Conservation (phyloP, 805 yeast species). For the Candida ulmi region DNA sequence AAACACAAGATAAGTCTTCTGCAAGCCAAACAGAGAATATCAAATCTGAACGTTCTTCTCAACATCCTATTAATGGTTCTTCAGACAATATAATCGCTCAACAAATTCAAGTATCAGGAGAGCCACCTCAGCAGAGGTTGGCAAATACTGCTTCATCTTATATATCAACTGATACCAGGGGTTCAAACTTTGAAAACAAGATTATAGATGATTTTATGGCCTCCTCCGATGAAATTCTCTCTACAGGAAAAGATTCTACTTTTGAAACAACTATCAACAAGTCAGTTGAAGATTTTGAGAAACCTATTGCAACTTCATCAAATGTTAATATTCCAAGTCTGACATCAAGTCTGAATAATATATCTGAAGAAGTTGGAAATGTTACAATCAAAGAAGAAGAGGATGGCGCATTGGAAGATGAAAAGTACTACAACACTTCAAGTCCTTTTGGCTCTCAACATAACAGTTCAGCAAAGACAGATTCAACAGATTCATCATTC, state of each 20-base stretch:
- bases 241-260: conserved; percentile 4
- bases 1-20: too few relatives aligned
- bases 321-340: conserved; percentile 21
- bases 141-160: conserved; percentile 9
- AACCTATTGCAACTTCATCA: conserved; percentile 25
- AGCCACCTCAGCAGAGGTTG: neutral
- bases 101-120: neutral
- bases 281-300: conserved; percentile 13
- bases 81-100: conserved; percentile 10
- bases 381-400: conserved; percentile 18
- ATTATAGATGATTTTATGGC: conserved; percentile 21
- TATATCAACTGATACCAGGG: conserved; percentile 8
- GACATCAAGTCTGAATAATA: conserved; percentile 14
- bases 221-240: conserved; percentile 14
- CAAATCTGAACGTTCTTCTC: too few relatives aligned
- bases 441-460: conserved; percentile 8
- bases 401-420: conserved; percentile 5
- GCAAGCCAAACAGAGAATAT: too few relatives aligned
- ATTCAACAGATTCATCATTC: conserved; percentile 5
- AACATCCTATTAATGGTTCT: too few relatives aligned
- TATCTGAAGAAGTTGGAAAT: conserved; percentile 20
- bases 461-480: conserved; percentile 1
- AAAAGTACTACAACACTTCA: conserved; percentile 5
- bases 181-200: conserved; percentile 20
- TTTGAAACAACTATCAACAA: conserved; percentile 3